phyloP scores from a whole-genome alignment of 2,329 filamentous ascomycete species.

The Tolypocladium tropicale region DNA sequence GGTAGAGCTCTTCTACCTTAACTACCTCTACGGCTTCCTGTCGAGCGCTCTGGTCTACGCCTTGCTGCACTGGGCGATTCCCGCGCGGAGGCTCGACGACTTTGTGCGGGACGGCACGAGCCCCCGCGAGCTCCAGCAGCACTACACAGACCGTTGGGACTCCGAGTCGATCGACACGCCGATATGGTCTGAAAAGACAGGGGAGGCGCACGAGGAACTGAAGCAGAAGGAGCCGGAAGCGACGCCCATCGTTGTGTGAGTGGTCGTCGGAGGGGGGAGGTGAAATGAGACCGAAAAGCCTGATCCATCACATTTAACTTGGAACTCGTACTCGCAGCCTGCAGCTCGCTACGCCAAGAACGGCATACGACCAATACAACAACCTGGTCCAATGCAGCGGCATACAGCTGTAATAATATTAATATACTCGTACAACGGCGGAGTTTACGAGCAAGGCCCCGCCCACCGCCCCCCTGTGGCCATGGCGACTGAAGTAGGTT shows the following conservation, averaged over 20 bases:
- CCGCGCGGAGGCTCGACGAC: constrained; percentile 12
- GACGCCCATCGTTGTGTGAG: not conserved
- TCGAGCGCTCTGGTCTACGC: constrained; percentile 21
- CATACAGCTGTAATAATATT: no score
- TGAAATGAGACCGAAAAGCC: not conserved
- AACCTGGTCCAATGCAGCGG: not conserved
- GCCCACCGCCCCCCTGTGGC: not conserved
- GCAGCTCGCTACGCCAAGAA: not conserved
- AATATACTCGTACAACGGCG: no score
- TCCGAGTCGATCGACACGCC: not conserved
- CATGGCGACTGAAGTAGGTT: not conserved
- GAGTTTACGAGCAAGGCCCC: not conserved
- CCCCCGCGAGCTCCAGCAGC: constrained; percentile 15
- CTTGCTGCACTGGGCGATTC: constrained; percentile 19
- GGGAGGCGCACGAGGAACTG: not conserved
- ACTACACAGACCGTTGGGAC: constrained; percentile 22
- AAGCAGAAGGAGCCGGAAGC: not conserved
- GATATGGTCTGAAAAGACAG: not conserved
- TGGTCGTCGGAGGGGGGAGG: not conserved
- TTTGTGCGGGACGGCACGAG: constrained; percentile 17
- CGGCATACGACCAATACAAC: not conserved
- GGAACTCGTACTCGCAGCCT: not conserved
- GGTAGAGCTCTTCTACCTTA: constrained; percentile 27
- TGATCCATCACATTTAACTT: no score
- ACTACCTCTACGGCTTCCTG: constrained; percentile 27